Percentiles rank a stretch among this genome's conserved stretches.
These are phyloP conservation scores for Candida dendrica DNA, from an alignment of 805 yeast genomes.

Conservation along the genomic window DNA sequence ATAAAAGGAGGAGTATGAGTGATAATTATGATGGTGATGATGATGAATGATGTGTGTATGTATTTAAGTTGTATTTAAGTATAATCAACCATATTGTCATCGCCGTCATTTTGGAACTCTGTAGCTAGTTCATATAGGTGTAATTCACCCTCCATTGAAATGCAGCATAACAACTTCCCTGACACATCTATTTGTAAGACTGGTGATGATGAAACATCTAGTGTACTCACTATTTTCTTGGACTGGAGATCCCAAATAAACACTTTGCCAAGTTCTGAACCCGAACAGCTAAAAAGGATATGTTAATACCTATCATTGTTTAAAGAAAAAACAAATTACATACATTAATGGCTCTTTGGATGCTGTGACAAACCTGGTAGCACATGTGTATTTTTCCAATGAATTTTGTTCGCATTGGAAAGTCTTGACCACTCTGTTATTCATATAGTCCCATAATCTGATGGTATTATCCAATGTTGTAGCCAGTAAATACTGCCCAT, in stretches of 20 bases:
- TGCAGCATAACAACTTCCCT: constrained; percentile 5
- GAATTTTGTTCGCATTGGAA: constrained; percentile 27
- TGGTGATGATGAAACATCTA: constrained; percentile 7
- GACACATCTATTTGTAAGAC: constrained; percentile 13
- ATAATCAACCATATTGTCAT: constrained; percentile 1
- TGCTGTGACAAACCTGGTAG: constrained; percentile 41
- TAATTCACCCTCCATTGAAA: neutral
- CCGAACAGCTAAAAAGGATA: constrained; percentile 35
- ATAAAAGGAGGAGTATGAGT: neutral
- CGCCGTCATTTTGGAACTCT: constrained; percentile 6
- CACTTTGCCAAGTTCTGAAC: constrained; percentile 48
- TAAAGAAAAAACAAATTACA: no score
- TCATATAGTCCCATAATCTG: constrained; percentile 81
- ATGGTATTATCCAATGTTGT: constrained; percentile 75
- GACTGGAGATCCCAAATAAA: constrained; percentile 64
- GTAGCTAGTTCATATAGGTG: neutral
- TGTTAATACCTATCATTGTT: no score
- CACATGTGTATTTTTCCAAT: constrained; percentile 43
- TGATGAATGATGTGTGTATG: no score
- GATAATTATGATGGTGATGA: no score
- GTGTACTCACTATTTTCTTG: constrained; percentile 33
- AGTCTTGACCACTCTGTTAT: constrained; percentile 74
- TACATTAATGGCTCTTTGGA: constrained; percentile 30
- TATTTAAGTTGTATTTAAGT: no score
- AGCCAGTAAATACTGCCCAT: constrained; percentile 71